Evolutionary conservation across 2,329 filamentous ascomycete species (phyloP), one percentile per base, ranked within the genome.

Genomic region (Calonectria fujianensis): DNA sequence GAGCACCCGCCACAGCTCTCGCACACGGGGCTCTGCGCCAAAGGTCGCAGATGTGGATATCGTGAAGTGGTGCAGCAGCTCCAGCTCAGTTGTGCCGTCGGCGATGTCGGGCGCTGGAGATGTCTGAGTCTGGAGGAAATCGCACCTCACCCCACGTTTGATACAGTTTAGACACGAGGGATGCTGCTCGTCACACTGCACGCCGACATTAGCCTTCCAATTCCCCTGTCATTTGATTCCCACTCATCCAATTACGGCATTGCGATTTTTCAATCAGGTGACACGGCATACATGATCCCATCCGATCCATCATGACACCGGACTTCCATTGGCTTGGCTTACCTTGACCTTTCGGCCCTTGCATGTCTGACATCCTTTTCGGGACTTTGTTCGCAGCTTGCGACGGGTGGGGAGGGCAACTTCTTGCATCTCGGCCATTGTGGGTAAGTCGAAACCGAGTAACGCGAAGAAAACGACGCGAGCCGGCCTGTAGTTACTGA

Each of bases 331-430:
- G 37, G n/a, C 45, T 48, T 16, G 24, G 45, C 70, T 57, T 68
- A 73, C 70, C 70, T 73, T 73, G 45, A 73, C 64, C 35, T 73
- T 73, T 29, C 70, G 61, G 24, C 64, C 41, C 70, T 73, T 73
- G 54, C 70, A 73, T 16, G 54, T 35, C 45, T 73, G 70, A 39
- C 70, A 73, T 7, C 70, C 70, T 31, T 69, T 73, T 16, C 70
- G 64, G 20, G 70, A 73, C 41, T 73, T 73, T 48, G 70, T 73
- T 18, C 65, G 70, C 70, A 66, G 45, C 35, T 73, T 73, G 24
- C 70, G 64, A 18, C 69, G 69, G 14, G 69, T 64, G 27, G 48
- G 50, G 35, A 51, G 45, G 13, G 57, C 8, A 2, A 59, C n/a
- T 9, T 69, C 67, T 16, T 37, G 67, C 7, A 35, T 24, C n/a